Conservation (phyloP, 176 grass and related monocot genomes). For the Lolium multiflorum region DNA sequence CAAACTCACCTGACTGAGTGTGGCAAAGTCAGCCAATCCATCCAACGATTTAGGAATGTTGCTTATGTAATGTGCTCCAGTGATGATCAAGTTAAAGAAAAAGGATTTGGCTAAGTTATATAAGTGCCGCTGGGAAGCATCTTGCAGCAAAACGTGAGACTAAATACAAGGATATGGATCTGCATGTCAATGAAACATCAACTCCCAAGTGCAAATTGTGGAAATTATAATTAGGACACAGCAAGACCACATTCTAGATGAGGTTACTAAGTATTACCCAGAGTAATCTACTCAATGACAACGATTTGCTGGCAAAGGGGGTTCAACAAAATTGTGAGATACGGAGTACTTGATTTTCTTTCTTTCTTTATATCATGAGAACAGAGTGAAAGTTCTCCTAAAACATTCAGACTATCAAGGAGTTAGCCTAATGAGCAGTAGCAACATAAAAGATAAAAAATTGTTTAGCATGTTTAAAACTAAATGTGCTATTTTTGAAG, state of each 20-base stretch:
- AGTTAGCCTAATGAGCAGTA: neutral
- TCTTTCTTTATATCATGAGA: neutral
- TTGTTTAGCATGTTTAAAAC: slow-evolving; percentile 9
- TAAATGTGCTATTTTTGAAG: neutral
- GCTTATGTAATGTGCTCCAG: neutral
- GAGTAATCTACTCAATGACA: neutral
- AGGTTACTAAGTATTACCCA: neutral
- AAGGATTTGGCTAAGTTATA: neutral
- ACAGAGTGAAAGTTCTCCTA: neutral
- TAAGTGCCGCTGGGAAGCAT: neutral
- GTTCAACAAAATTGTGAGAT: slow-evolving; percentile 14
- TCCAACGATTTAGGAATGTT: neutral
- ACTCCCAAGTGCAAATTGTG: neutral
- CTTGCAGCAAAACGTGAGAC: neutral
- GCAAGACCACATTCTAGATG: neutral
- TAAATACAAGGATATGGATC: neutral
- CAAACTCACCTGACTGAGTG: too few relatives aligned
- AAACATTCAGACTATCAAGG: neutral
- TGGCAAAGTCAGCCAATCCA: too few relatives aligned
- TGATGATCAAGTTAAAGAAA: neutral
- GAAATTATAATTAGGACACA: neutral
- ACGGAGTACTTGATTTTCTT: neutral
- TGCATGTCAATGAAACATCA: slow-evolving; percentile 4
- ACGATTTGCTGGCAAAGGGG: neutral
- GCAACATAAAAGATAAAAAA: neutral